Conservation (phyloP, 176 grass and related monocot species). For the Dendrocalamus sinicus region DNA sequence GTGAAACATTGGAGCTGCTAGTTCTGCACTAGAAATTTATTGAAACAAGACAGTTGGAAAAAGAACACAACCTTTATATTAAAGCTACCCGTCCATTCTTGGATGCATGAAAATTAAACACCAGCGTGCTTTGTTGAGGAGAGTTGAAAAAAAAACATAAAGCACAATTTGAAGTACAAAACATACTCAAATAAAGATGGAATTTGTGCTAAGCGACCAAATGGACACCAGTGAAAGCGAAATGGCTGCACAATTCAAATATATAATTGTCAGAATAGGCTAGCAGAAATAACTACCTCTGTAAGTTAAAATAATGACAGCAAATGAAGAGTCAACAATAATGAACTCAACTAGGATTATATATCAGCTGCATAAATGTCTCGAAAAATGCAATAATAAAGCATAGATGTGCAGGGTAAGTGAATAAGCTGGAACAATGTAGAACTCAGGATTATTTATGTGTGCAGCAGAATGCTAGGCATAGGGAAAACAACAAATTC, state of each 20-base stretch:
- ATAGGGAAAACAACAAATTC: conserved; percentile 1
- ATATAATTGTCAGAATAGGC: conserved; percentile 29
- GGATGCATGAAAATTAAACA: conserved; percentile 20
- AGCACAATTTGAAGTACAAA: conserved; percentile 43
- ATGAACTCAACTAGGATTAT: conserved; percentile 12
- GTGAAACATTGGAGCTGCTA: conserved; percentile 14
- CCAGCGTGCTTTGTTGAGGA: background rate
- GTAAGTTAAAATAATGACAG: conserved; percentile 35
- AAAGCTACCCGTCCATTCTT: conserved; percentile 1
- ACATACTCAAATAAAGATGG: conserved; percentile 83
- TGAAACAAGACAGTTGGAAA: background rate
- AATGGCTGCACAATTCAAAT: conserved; percentile 60
- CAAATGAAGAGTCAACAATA: conserved; percentile 29
- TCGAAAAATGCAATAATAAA: conserved; percentile 13
- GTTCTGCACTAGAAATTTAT: conserved; percentile 24
- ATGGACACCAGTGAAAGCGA: conserved; percentile 84
- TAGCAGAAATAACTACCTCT: conserved; percentile 17
- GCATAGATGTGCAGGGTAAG: background rate
- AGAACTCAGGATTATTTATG: conserved; percentile 12
- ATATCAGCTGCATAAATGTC: conserved; percentile 11
- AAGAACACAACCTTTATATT: background rate
- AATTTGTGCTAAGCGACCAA: conserved; percentile 70
- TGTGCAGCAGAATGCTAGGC: background rate
- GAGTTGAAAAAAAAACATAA: background rate
- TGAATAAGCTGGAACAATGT: conserved; percentile 16